Percentiles rank a stretch among this genome's conserved stretches.
These are phyloP conservation scores for Capsicum rhomboideum DNA, from an alignment of 257 asterid genomes.

Conservation along the genomic window DNA sequence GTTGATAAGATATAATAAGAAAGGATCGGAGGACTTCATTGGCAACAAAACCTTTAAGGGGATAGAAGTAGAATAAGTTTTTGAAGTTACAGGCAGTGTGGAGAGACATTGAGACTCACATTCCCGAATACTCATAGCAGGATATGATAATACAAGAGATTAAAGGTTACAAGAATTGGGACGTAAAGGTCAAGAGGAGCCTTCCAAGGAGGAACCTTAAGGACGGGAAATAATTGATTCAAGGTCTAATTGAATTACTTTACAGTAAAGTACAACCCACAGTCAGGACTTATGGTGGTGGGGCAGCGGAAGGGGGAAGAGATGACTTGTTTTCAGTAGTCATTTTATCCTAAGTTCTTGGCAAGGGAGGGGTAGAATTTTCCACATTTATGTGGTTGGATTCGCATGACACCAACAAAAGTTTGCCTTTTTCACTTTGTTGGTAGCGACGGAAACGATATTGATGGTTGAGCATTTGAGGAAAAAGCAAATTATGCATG, in stretches of 20 bases:
- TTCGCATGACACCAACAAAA: neutral
- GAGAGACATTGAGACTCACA: neutral
- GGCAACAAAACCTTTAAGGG: neutral
- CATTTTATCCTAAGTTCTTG: neutral
- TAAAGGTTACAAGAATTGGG: neutral
- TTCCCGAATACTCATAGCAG: neutral
- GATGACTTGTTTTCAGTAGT: neutral
- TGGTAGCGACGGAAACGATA: neutral
- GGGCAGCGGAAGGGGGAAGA: neutral
- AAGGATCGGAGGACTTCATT: neutral
- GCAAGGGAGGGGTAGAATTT: neutral
- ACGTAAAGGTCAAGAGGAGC: neutral
- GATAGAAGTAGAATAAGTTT: neutral
- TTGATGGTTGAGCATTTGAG: neutral
- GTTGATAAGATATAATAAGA: neutral
- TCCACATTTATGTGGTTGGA: neutral
- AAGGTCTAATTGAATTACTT: neutral
- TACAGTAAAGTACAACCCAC: neutral
- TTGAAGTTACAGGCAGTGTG: neutral
- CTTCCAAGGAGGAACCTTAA: neutral
- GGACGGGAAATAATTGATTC: neutral
- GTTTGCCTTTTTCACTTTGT: neutral
- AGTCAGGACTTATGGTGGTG: neutral
- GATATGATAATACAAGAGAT: neutral
- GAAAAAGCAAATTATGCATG: neutral